phyloP scores from a whole-genome alignment of 2,329 filamentous ascomycete genomes.

The Sporothrix brunneoviolacea region DNA sequence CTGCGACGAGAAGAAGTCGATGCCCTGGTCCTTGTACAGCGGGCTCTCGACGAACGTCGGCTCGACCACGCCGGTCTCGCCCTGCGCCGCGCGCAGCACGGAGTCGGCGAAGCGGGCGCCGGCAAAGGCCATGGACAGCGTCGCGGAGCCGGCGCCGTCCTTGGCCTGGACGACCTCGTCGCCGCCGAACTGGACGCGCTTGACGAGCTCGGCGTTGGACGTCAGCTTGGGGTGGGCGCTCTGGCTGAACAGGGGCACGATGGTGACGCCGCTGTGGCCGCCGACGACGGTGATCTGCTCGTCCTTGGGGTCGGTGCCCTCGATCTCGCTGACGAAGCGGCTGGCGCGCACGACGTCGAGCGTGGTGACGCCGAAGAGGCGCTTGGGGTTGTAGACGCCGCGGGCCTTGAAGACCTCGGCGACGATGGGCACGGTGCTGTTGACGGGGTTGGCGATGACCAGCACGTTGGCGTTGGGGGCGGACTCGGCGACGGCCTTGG shows the following conservation, averaged over 20 bases:
- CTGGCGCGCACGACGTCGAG: conserved; percentile 97
- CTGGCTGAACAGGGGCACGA: conserved; percentile 95
- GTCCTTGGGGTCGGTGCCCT: conserved; percentile 79
- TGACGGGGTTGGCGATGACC: conserved; percentile 98
- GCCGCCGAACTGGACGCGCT: conserved; percentile 97
- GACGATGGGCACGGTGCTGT: conserved; percentile 97
- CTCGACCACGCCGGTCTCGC: conserved; percentile 92
- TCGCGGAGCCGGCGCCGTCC: conserved; percentile 94
- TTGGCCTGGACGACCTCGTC: conserved; percentile 99
- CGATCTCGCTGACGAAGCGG: conserved; percentile 94
- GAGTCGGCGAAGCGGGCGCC: conserved; percentile 81
- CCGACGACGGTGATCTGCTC: conserved; percentile 96
- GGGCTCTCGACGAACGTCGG: conserved; percentile 95
- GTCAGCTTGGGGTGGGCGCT: conserved; percentile 77
- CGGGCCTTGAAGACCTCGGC: conserved; percentile 93
- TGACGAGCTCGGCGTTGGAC: conserved; percentile 72
- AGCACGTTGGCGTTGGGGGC: conserved; percentile 90
- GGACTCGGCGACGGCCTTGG: conserved; percentile 85
- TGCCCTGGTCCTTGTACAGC: conserved; percentile 96
- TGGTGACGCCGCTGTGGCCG: conserved; percentile 96
- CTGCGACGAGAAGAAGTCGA: conserved; percentile 93
- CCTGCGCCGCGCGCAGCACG: conserved; percentile 84
- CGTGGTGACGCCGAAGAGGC: conserved; percentile 98
- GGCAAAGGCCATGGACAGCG: conserved; percentile 97
- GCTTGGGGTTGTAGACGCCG: conserved; percentile 98